Conservation (phyloP, 2,329 filamentous ascomycete genomes). For the Claviceps africana region DNA sequence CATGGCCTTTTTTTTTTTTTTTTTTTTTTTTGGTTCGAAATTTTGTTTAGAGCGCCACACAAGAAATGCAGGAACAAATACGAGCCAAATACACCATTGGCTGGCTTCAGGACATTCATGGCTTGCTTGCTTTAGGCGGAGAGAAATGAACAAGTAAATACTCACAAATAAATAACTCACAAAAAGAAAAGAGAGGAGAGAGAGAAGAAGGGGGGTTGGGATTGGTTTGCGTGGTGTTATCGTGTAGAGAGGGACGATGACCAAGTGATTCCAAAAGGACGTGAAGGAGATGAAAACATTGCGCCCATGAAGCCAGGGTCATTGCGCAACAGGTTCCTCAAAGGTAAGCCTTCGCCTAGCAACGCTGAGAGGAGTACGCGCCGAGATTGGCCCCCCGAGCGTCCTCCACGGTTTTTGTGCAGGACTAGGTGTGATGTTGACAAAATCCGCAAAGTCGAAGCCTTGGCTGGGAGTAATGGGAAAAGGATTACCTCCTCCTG, state of each 20-base stretch:
- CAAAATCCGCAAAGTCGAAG: conserved; percentile 93
- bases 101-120: background rate
- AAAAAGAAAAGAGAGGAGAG: too few species aligned
- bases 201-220: too few species aligned
- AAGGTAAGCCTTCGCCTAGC: conserved; percentile 70
- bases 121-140: too few species aligned
- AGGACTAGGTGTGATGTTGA: conserved; percentile 93
- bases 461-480: conserved; percentile 66
- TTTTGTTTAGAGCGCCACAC: background rate
- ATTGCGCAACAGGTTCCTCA: conserved; percentile 42
- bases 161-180: too few species aligned
- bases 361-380: conserved; percentile 47
- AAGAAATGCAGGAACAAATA: background rate
- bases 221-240: too few species aligned
- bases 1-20: background rate
- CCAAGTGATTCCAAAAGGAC: background rate
- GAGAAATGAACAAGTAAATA: too few species aligned
- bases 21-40: background rate
- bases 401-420: conserved; percentile 85
- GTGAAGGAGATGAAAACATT: background rate
- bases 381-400: conserved; percentile 42
- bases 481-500: conserved; percentile 54
- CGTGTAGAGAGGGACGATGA: too few species aligned
- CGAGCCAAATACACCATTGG: background rate
- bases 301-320: background rate